Conservation (phyloP, 1,284 basidiomycete species). For the Cerrena zonata region DNA sequence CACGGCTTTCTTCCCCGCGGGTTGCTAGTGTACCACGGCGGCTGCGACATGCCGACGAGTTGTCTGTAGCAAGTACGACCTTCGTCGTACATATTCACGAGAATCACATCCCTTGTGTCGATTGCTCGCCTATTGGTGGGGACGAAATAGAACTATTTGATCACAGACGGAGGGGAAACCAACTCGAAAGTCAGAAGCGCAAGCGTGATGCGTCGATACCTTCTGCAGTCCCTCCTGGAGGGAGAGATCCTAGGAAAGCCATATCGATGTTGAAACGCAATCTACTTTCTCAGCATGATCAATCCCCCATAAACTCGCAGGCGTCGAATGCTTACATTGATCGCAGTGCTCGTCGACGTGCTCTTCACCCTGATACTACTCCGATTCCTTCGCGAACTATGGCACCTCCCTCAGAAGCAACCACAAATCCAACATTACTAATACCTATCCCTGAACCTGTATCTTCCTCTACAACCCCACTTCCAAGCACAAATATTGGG, state of each 20-base stretch:
- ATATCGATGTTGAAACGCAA: constrained; percentile 55
- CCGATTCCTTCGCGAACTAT: constrained; percentile 12
- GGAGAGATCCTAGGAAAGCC: constrained; percentile 52
- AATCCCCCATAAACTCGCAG: constrained; percentile 9
- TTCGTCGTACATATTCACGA: constrained; percentile 67
- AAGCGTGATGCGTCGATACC: constrained; percentile 13
- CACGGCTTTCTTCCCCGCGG: constrained; percentile 57
- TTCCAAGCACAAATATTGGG: constrained; percentile 58
- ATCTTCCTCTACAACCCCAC: constrained; percentile 38
- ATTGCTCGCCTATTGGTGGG: constrained; percentile 45
- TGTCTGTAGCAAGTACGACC: constrained; percentile 63
- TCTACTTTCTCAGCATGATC: constrained; percentile 46
- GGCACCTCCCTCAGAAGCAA: constrained; percentile 1
- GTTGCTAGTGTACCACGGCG: constrained; percentile 61
- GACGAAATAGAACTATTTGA: constrained; percentile 60
- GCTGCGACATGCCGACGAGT: constrained; percentile 55
- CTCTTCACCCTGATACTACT: constrained; percentile 45
- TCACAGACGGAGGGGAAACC: constrained; percentile 19
- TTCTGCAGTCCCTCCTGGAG: constrained; percentile 8
- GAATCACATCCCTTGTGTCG: constrained; percentile 51
- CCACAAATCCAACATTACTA: constrained; percentile 6
- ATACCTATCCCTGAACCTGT: constrained; percentile 15
- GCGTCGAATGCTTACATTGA: constrained; percentile 43
- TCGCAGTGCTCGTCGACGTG: constrained; percentile 62
- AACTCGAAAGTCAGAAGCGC: constrained; percentile 21